phyloP scores from a whole-genome alignment of 306 rosid species.

The Begonia peltatifolia region DNA sequence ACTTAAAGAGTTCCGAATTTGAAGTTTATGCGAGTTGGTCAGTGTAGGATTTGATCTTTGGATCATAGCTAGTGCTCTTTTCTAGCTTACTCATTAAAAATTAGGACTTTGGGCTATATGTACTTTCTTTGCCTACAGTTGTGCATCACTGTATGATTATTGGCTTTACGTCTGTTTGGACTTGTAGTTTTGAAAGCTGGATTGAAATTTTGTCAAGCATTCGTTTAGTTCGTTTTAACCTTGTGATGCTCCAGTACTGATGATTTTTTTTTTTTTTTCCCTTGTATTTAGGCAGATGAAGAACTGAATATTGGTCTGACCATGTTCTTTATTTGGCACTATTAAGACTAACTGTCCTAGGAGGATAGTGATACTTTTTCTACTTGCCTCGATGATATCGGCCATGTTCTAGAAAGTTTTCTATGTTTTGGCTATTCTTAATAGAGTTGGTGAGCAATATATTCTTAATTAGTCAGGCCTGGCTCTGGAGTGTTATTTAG shows the following conservation, averaged over 20 bases:
- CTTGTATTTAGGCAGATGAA: slow-evolving; percentile 23
- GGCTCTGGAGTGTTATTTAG: slow-evolving; percentile 69
- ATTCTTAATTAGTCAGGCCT: slow-evolving; percentile 28
- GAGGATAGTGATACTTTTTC: slow-evolving; percentile 6
- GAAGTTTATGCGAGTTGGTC: neutral
- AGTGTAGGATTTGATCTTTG: neutral
- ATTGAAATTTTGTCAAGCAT: neutral
- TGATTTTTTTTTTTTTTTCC: slow-evolving; percentile 12
- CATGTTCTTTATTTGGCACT: too few relatives aligned
- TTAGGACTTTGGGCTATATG: slow-evolving; percentile 25
- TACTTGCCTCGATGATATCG: slow-evolving; percentile 1
- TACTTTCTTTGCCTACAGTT: neutral
- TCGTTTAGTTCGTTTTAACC: slow-evolving; percentile 8
- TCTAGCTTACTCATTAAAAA: slow-evolving; percentile 6
- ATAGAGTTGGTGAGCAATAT: slow-evolving; percentile 11
- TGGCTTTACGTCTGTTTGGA: slow-evolving; percentile 2
- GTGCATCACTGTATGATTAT: too few relatives aligned
- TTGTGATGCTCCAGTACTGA: slow-evolving; percentile 8
- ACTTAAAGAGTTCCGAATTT: neutral
- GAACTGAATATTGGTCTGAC: slow-evolving; percentile 3
- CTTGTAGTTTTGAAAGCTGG: slow-evolving; percentile 1
- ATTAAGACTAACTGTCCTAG: neutral
- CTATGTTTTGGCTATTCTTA: slow-evolving; percentile 3
- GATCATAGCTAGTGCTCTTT: neutral
- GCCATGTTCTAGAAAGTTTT: slow-evolving; percentile 5